Percentiles rank a stretch among this genome's conserved stretches.
These are phyloP conservation scores for Globisporangium nunn DNA, from an alignment of 352 stramenopile species.

Conservation along the genomic window DNA sequence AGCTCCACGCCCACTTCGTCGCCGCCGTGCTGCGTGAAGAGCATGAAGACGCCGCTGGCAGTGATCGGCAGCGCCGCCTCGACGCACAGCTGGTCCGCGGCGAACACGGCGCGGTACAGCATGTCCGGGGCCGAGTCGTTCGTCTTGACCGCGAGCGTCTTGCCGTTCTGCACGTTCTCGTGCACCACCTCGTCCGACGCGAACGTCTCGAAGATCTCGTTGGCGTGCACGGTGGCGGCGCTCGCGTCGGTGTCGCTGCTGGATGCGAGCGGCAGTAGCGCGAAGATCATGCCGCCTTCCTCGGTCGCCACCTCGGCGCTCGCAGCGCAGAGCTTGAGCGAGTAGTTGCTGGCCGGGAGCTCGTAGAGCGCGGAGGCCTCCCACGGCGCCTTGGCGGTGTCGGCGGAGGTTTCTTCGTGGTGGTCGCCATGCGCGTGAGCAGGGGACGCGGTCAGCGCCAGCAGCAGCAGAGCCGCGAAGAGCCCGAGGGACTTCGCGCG, in stretches of 20 bases:
- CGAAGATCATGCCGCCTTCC: conserved; percentile 10
- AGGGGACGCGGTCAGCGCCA: no score
- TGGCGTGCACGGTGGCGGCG: neutral
- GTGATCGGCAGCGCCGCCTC: conserved; percentile 10
- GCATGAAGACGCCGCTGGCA: conserved; percentile 11
- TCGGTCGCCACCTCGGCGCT: neutral
- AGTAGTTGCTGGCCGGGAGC: conserved; percentile 3
- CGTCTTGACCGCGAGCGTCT: neutral
- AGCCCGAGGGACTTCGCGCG: no score
- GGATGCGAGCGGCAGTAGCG: conserved; percentile 6
- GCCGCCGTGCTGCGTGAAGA: conserved; percentile 18
- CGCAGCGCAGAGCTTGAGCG: conserved; percentile 8
- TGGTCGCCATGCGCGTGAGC: neutral
- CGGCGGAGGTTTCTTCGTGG: neutral
- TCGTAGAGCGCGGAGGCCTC: conserved; percentile 5
- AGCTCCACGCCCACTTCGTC: conserved; percentile 12
- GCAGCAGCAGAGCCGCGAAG: no score
- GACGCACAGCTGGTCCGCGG: conserved; percentile 10
- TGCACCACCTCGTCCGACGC: conserved; percentile 9
- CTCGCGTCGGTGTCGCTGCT: conserved; percentile 5
- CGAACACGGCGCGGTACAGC: conserved; percentile 20
- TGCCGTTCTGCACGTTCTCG: neutral
- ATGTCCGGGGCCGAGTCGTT: conserved; percentile 4
- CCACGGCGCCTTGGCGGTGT: neutral
- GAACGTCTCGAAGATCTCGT: conserved; percentile 6